Evolutionary conservation across 2,329 filamentous ascomycete genomes (phyloP), one percentile per base, ranked within the genome.

Genomic region (Fusarium marasasianum): DNA sequence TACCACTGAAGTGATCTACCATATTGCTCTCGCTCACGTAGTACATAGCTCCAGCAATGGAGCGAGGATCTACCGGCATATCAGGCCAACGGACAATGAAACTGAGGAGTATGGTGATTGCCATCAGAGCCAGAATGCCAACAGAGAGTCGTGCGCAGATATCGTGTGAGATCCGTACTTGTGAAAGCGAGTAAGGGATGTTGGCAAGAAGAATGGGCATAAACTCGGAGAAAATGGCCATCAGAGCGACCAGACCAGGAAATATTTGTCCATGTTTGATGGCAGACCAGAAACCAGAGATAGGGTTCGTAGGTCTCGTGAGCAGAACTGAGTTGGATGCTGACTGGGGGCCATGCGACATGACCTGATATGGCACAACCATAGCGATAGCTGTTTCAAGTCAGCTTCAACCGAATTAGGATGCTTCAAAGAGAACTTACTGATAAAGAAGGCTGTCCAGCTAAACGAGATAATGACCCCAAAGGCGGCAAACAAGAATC

Each of bases 121-220:
- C 77, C 85, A 88, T 87, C 35, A 85, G 63, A 4, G 77, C 80
- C 13, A 89, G 65, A 8, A 86, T 78, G 1, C 81, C 72, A 4
- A 83, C 79, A 2, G 81, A 80, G 15, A 87, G 66, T 35, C 82
- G 82, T 2, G 84, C 81, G 69, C 84, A 87, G 11, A 84, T 78
- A 1, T 79, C 79, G 54, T 86, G 84, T 0, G 85, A 82, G 22
- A 76, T 75, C 40, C 80, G 77, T 2, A 82, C 82, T 58, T 86
- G 84, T 0, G 83, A 82, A 5, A 84, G 80, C 59, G 82, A 85
- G 76, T 86, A 87, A 1, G 86, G 84, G 5, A 88, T 81, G 68
- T 87, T 88, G 72, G 85, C 82, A 6, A 89, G 81, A 4, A 86
- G 80, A 26, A 88, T 80, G 3, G 86, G 87, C n/a, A 89, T 82